These are phyloP conservation scores for Stramenopiles sp. DNA, from an alignment of 352 stramenopile species.

Conservation along the genomic window DNA sequence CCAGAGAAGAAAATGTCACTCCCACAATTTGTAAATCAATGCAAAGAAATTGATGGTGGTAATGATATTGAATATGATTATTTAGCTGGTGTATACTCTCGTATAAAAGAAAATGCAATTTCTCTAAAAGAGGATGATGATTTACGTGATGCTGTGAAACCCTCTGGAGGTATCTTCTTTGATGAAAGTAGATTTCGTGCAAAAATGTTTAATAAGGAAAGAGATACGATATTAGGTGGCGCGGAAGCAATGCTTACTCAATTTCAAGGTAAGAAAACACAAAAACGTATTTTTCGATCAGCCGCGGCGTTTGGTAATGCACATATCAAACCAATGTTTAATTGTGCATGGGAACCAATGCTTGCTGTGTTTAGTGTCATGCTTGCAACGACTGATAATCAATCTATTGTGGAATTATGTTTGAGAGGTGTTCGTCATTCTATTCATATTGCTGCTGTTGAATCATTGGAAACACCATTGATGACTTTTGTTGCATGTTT, in stretches of 20 bases:
- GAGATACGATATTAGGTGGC: neutral
- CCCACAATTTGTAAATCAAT: slow-evolving; percentile 71
- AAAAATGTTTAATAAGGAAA: slow-evolving; percentile 10
- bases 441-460: slow-evolving; percentile 42
- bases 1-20: slow-evolving; percentile 87
- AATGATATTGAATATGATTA: slow-evolving; percentile 69
- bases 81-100: slow-evolving; percentile 70
- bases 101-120: slow-evolving; percentile 73
- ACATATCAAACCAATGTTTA: slow-evolving; percentile 78
- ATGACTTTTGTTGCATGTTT: slow-evolving; percentile 81
- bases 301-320: slow-evolving; percentile 21
- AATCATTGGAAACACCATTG: slow-evolving; percentile 54
- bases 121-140: slow-evolving; percentile 48
- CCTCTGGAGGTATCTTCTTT: neutral
- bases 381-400: slow-evolving; percentile 60
- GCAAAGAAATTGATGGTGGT: slow-evolving; percentile 78
- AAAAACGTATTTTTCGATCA: neutral
- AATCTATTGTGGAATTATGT: slow-evolving; percentile 54
- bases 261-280: neutral
- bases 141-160: slow-evolving; percentile 12
- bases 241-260: neutral
- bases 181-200: slow-evolving; percentile 7
- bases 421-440: slow-evolving; percentile 71
- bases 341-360: slow-evolving; percentile 83
- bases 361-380: slow-evolving; percentile 81